Base-by-base conservation (phyloP, 2,329 filamentous ascomycete genomes). In the Pezicula radicicola region DNA sequence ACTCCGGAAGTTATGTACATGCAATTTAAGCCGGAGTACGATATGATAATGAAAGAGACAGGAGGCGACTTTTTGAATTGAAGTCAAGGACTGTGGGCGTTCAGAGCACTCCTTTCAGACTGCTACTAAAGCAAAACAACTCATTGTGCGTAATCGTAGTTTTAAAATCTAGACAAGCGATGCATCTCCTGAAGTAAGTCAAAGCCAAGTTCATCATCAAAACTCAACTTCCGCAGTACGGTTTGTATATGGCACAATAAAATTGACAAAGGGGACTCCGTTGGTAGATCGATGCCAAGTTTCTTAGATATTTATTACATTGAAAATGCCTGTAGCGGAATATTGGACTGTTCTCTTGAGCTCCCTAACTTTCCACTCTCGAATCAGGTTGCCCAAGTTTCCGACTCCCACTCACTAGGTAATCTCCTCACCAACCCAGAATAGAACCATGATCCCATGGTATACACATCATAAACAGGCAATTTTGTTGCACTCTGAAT, bases 391-490 rank as follows among this genome's bases (percentile, higher is more conserved):
- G 30, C 12, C 30, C 30, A 33, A 33, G 25, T 33, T 30, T 46
- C 18, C 21, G 16, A 16, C 21, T 27, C 43, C 28, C 28, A 18
- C 37, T 48, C 48, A 50, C 56, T 54, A 62, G 55, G 55, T 25
- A 50, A 52, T 30, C 44, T 52, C 25, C 57, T 57, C 2, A 59
- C 52, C 6, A 70, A 53, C 0, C 68, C 68, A 6, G 65, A 66
- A 46, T 71, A 70, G 37, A 70, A 68, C 67, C 69, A 72, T 9
- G 45, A 51, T 0, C 59, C 67, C 60, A 69, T 62, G 1, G 70
- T 69, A 40, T 63, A 68, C 4, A 72, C 64, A 55, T 72, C 70
- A 46, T 70, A 70, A 1, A 68, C 66, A 0, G 68, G 66, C 21
- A 66, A 41, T 1, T 59, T 56, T 3, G 65, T 57, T 7, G 61